Evolutionary conservation across 257 asterid genomes (phyloP), one percentile per base, ranked within the genome.

Genomic region (Sherardia arvensis): DNA sequence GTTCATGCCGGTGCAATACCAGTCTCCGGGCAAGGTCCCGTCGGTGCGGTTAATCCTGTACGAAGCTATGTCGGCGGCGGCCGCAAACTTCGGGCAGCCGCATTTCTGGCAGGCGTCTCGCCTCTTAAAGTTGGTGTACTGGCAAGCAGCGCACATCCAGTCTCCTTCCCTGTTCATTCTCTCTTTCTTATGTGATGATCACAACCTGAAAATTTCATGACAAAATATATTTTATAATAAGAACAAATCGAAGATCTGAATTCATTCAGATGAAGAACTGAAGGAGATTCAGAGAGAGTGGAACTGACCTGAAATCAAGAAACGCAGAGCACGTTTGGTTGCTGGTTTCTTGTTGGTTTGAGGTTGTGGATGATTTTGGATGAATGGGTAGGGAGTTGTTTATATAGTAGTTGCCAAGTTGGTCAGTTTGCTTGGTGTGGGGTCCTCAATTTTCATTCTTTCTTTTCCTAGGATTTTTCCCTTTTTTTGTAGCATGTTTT

Each of bases 141-240:
- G 91, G 80, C 98, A 91, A 55, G 96, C 87, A 7, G 76, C 82
- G 55, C 98, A 87, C 91, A 81, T 78, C 96, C 95, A 90, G 57
- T 90, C 97, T 73, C 95, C 97, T 64, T 70, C 77, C 56, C 87
- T 78, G 72, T 83, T 87, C 92, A 85, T 90, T 38, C 30, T 75
- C 65, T 8, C 36, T 7, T 45, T 22, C 15, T 2, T 20, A 53
- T 8, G 28, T 43, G n/a, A 14, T 14, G 51, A 43, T 43, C 21
- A 15, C 51, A 17, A 43, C 51, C 51, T 43, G n/a, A 15, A 43
- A 43, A 43, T 2, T 38, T 38, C 47, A 38, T 38, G 17, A 3
- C 2, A 38, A 38, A 11, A 0, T 0, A 12, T 8, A 1, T 11
- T 38, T 11, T 10, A 18, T 10, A 38, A 38, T 36, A 36, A 8